Conservation (phyloP, 345 rosid genomes). For the Erodium maritimum region DNA sequence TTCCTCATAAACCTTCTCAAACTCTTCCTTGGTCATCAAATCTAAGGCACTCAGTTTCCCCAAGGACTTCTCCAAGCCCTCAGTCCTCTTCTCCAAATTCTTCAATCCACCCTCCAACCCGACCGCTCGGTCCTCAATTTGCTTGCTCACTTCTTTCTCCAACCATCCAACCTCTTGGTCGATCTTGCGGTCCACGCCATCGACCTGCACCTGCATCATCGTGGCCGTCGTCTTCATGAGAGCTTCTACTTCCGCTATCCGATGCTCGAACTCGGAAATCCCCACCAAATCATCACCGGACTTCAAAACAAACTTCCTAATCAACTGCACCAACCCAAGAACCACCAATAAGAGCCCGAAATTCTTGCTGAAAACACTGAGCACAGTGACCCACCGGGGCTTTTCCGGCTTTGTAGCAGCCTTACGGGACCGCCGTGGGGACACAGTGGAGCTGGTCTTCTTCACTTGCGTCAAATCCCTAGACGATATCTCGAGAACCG, state of each 20-base stretch:
- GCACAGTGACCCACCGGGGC: constrained; percentile 53
- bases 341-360: constrained; percentile 43
- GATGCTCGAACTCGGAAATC: constrained; percentile 51
- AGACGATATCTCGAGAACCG: constrained; percentile 22
- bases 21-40: constrained; percentile 61
- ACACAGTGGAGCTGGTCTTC: constrained; percentile 38
- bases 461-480: constrained; percentile 37
- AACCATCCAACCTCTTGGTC: constrained; percentile 42
- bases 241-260: constrained; percentile 69
- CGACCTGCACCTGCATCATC: constrained; percentile 76
- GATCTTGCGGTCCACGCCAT: constrained; percentile 58
- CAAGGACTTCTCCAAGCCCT: constrained; percentile 37
- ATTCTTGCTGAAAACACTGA: constrained; percentile 59
- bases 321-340: constrained; percentile 52
- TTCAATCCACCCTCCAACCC: constrained; percentile 33
- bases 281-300: constrained; percentile 20
- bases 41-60: constrained; percentile 42
- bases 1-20: constrained; percentile 42
- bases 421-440: constrained; percentile 58
- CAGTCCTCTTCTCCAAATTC: constrained; percentile 40
- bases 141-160: constrained; percentile 30
- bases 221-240: constrained; percentile 44
- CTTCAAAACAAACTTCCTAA: constrained; percentile 34
- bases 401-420: constrained; percentile 33
- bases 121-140: constrained; percentile 27